A percentile compares a stretch with the other conserved stretches of the same genome.
These are phyloP conservation scores for Saccharomyces hybrid DNA, from an alignment of 1,139 yeast genomes.

Conservation along the genomic window DNA sequence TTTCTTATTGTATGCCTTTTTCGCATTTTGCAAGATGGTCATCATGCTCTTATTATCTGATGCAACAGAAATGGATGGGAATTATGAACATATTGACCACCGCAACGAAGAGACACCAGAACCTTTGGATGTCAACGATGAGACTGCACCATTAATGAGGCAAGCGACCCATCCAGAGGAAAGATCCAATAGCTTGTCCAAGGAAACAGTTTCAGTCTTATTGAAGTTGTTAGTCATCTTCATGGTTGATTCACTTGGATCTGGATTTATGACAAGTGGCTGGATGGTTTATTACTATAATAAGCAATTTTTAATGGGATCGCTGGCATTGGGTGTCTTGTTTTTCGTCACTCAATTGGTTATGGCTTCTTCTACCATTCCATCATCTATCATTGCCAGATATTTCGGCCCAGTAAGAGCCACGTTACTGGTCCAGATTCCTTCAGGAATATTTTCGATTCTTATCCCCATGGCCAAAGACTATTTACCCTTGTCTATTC, in stretches of 20 bases:
- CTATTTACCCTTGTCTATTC: constrained; percentile 23
- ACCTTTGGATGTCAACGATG: constrained; percentile 16
- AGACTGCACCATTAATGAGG: constrained; percentile 20
- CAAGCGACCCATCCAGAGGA: constrained; percentile 4
- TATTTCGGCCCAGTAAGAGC: constrained; percentile 71
- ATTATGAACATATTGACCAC: constrained; percentile 17
- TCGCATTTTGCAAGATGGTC: constrained; percentile 50
- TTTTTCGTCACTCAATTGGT: constrained; percentile 55
- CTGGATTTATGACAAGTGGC: constrained; percentile 79
- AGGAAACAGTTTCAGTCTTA: constrained; percentile 28
- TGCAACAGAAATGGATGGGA: constrained; percentile 44
- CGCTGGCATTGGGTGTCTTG: constrained; percentile 40
- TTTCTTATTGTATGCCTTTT: constrained; percentile 48
- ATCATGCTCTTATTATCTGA: constrained; percentile 48
- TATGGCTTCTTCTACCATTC: constrained; percentile 57
- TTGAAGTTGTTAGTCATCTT: constrained; percentile 47
- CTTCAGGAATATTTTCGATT: constrained; percentile 63
- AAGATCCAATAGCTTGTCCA: constrained; percentile 15
- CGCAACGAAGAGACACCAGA: constrained; percentile 15
- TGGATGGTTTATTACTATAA: constrained; percentile 79
- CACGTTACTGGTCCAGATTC: constrained; percentile 67
- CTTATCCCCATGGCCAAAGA: constrained; percentile 40
- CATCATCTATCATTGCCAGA: constrained; percentile 57
- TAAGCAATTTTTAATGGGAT: constrained; percentile 27
- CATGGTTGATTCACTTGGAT: constrained; percentile 70